phyloP scores from a whole-genome alignment of 306 rosid genomes.

The Citrullus amarus region DNA sequence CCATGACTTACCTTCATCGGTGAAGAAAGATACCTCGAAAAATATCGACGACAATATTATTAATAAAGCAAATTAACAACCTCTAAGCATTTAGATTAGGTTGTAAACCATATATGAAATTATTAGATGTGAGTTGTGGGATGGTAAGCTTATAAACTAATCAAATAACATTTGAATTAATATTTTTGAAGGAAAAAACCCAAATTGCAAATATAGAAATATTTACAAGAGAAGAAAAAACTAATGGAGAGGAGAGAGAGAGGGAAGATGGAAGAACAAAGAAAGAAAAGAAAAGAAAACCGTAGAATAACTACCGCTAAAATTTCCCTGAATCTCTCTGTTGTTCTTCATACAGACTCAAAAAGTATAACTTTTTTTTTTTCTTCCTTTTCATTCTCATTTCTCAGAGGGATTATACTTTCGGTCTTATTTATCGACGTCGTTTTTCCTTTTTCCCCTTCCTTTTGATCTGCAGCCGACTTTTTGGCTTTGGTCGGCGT shows the following conservation, averaged over 20 bases:
- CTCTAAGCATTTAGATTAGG: too few species aligned
- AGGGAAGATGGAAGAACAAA: not conserved
- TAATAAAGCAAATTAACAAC: too few species aligned
- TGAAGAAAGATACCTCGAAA: too few species aligned
- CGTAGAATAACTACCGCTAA: not conserved
- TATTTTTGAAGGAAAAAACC: not conserved
- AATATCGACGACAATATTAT: too few species aligned
- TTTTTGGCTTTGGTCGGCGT: slow-evolving; percentile 38
- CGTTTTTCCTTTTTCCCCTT: not conserved
- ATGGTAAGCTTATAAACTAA: too few species aligned
- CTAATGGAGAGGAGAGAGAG: not conserved
- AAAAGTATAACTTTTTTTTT: not conserved
- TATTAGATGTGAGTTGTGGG: too few species aligned
- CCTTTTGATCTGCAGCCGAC: slow-evolving; percentile 25
- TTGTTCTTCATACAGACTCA: slow-evolving; percentile 6
- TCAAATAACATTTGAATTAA: too few species aligned
- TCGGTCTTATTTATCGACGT: slow-evolving; percentile 10
- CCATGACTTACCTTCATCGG: too few species aligned
- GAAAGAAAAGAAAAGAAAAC: not conserved
- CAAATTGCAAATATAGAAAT: not conserved
- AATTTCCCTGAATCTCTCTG: slow-evolving; percentile 23
- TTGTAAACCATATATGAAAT: too few species aligned
- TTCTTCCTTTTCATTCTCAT: not conserved
- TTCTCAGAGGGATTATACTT: slow-evolving; percentile 6
- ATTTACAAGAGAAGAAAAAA: not conserved